Conservation (phyloP, 495 filamentous ascomycete genomes). For the Penicillium manginii region DNA sequence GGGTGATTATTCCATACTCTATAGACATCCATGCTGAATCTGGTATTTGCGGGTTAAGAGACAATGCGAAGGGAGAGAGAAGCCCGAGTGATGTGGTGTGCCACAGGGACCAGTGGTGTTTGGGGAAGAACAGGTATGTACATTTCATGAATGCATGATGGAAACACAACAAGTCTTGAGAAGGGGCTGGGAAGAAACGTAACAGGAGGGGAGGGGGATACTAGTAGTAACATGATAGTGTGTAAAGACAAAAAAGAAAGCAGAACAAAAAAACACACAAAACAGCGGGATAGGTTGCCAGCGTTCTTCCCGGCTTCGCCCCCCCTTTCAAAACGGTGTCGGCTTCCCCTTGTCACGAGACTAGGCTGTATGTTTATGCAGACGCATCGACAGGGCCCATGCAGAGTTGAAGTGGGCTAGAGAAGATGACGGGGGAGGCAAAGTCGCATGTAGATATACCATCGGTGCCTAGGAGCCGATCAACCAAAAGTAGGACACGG, state of each 20-base stretch:
- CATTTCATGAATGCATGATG: slow-evolving; percentile 43
- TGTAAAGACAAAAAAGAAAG: slow-evolving; percentile 12
- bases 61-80: slow-evolving; percentile 26
- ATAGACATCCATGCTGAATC: slow-evolving; percentile 41
- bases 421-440: slow-evolving; percentile 2
- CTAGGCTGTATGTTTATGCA: slow-evolving; percentile 15
- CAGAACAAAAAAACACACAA: slow-evolving; percentile 18
- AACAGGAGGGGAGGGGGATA: slow-evolving; percentile 8
- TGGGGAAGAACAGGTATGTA: slow-evolving; percentile 37
- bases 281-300: slow-evolving; percentile 13
- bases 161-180: slow-evolving; percentile 20
- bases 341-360: slow-evolving; percentile 12
- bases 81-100: slow-evolving; percentile 12
- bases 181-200: slow-evolving; percentile 17
- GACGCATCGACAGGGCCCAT: slow-evolving; percentile 1
- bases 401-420: neutral
- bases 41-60: slow-evolving; percentile 35
- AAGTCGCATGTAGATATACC: slow-evolving; percentile 14
- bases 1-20: slow-evolving; percentile 41
- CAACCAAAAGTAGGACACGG: slow-evolving; percentile 23
- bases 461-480: slow-evolving; percentile 13
- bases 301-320: slow-evolving; percentile 15
- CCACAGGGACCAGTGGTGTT: slow-evolving; percentile 21
- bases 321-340: slow-evolving; percentile 13
- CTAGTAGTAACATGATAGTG: slow-evolving; percentile 19